phyloP scores from a whole-genome alignment of 139 green algal genomes.

The Raphidocelis subcapitata region DNA sequence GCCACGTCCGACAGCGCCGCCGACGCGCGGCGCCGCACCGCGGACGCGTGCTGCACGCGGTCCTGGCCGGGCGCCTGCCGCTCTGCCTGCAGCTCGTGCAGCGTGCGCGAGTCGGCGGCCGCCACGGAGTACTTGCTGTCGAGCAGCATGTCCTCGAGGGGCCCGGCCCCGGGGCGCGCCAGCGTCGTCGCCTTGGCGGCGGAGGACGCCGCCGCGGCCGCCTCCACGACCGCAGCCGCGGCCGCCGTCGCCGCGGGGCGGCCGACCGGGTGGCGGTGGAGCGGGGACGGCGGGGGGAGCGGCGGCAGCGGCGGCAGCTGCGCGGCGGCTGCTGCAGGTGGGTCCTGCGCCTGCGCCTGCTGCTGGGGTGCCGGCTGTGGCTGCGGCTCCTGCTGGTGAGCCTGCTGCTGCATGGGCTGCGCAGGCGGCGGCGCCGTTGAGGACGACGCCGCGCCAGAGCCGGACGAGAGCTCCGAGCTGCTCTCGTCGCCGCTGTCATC shows the following conservation, averaged over 20 bases:
- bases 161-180: background rate
- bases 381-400: too few relatives aligned
- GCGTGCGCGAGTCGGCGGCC: background rate
- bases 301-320: background rate
- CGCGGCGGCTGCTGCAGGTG: too few relatives aligned
- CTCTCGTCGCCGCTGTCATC: background rate
- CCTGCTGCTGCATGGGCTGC: too few relatives aligned
- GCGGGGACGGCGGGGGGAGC: background rate
- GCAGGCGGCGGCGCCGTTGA: background rate
- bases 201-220: background rate
- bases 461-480: too few relatives aligned
- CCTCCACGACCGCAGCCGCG: background rate
- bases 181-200: background rate
- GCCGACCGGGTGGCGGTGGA: background rate
- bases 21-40: too few relatives aligned
- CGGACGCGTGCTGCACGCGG: too few relatives aligned
- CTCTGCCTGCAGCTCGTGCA: background rate
- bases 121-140: slow-evolving; percentile 16
- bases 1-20: too few relatives aligned
- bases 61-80: background rate
- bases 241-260: background rate
- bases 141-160: slow-evolving; percentile 23
- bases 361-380: too few relatives aligned
- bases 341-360: too few relatives aligned
- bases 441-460: background rate